phyloP scores from a whole-genome alignment of 345 rosid species.

The Rubroshorea leprosula region DNA sequence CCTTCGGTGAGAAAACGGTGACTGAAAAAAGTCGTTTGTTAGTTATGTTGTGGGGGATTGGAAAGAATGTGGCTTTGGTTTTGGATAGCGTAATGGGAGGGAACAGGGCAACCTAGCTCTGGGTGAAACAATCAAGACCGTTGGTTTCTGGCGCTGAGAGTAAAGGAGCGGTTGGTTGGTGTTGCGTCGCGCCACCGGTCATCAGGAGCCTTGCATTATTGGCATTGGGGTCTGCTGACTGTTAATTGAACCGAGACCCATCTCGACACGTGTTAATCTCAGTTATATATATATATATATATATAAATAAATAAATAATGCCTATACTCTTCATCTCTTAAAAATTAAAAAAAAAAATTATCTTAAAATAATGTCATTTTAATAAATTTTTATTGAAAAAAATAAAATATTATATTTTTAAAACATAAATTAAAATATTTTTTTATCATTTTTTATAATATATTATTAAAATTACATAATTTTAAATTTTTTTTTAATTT shows the following conservation, averaged over 20 bases:
- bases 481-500: too few species aligned
- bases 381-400: too few species aligned
- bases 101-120: background rate
- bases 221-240: background rate
- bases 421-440: too few species aligned
- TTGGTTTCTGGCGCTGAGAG: background rate
- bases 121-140: background rate
- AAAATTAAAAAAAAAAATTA: too few species aligned
- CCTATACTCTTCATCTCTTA: too few species aligned
- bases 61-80: constrained; percentile 2
- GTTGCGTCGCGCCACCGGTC: background rate
- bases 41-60: background rate
- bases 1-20: background rate
- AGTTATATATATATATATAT: too few species aligned
- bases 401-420: too few species aligned
- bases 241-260: background rate
- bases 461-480: too few species aligned
- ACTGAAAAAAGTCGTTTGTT: background rate
- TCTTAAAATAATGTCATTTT: too few species aligned
- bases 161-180: background rate
- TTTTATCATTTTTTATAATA: too few species aligned
- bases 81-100: constrained; percentile 4
- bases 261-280: too few species aligned
- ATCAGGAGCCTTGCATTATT: background rate
- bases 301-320: too few species aligned